These are phyloP conservation scores for Cadophora sp. DNA, from an alignment of 2,329 filamentous ascomycete species.

Conservation along the genomic window DNA sequence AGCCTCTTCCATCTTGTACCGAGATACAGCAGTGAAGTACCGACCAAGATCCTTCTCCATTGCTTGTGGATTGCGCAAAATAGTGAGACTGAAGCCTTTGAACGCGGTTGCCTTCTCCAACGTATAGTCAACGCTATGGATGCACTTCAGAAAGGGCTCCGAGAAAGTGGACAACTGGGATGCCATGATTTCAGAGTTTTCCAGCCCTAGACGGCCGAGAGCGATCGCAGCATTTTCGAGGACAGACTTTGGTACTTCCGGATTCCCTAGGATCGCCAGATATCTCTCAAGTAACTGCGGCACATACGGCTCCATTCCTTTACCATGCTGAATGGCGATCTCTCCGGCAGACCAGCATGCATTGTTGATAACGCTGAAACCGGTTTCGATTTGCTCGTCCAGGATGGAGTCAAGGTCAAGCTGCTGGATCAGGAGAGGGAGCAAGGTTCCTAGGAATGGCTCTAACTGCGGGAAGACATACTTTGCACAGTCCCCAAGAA, in stretches of 20 bases:
- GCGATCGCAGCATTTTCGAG: slow-evolving; percentile 95
- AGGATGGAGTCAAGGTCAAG: slow-evolving; percentile 80
- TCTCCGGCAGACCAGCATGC: slow-evolving; percentile 97
- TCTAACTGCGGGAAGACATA: slow-evolving; percentile 86
- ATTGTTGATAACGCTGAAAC: slow-evolving; percentile 95
- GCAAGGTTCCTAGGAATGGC: slow-evolving; percentile 72
- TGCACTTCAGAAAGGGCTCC: slow-evolving; percentile 78
- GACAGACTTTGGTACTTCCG: slow-evolving; percentile 83
- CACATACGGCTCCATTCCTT: slow-evolving; percentile 78
- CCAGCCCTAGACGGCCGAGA: slow-evolving; percentile 83
- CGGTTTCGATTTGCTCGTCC: slow-evolving; percentile 82
- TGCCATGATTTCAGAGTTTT: slow-evolving; percentile 77
- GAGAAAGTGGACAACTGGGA: slow-evolving; percentile 83
- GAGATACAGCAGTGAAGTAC: slow-evolving; percentile 85
- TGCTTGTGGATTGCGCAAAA: slow-evolving; percentile 85
- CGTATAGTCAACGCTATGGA: slow-evolving; percentile 84
- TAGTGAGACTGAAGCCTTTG: slow-evolving; percentile 85
- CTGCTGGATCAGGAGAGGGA: slow-evolving; percentile 85
- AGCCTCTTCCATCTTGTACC: slow-evolving; percentile 70
- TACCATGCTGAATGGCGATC: slow-evolving; percentile 81
- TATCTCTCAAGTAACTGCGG: slow-evolving; percentile 79
- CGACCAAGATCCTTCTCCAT: slow-evolving; percentile 86
- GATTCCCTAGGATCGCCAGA: slow-evolving; percentile 83
- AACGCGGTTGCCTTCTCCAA: slow-evolving; percentile 96
- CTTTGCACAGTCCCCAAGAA: slow-evolving; percentile 93